Evolutionary conservation across 371 early-diverging fungal genomes (phyloP), one percentile per base, ranked within the genome.

Genomic region (Scutellospora calospora): DNA sequence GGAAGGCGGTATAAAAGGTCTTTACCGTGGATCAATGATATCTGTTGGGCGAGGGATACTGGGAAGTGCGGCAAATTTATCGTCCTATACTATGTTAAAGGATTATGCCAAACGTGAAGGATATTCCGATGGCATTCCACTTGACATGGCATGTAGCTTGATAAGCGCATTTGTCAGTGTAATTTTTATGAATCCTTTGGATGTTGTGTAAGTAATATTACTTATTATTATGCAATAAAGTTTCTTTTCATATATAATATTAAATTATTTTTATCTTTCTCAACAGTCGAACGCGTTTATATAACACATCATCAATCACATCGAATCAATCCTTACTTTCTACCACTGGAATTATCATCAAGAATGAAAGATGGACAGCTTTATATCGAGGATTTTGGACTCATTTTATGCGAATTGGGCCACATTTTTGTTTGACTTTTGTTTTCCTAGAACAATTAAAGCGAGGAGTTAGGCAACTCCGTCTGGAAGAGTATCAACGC

Each of bases 361-460:
- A 83, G 31, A 85, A 87, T 25, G 93, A 93, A 82, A 93, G 93
- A 2, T 85, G 84, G 18, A 54, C 83, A 11, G 90, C 92, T 3
- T 91, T 93, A 66, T 93, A 93, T 84, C 91, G 91, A 80, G 93
- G 93, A 33, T 89, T 92, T 80, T 83, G 84, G 31, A 89, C 91
- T 12, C 93, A 93, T 66, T 93, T 92, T 78, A 84, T 93, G 83
- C 87, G 93, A 35, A 93, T 93, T 65, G 93, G 93, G 8, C 93
- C 93, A 65, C 93, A 93, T 78, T 93, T 93, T 75, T 91, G 92
- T 65, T 84, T 91, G 33, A 91, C 91, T 1, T 93, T 91, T 78
- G 89, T 91, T 41, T 92, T 93, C 82, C 71, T 92, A 74, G 93
- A 91, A 69, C 86, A 75, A 45, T 59, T 75, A n/a, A 75, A 75